Evolutionary conservation across 306 rosid species (phyloP).

Genomic region (Datisca glomerata): DNA sequence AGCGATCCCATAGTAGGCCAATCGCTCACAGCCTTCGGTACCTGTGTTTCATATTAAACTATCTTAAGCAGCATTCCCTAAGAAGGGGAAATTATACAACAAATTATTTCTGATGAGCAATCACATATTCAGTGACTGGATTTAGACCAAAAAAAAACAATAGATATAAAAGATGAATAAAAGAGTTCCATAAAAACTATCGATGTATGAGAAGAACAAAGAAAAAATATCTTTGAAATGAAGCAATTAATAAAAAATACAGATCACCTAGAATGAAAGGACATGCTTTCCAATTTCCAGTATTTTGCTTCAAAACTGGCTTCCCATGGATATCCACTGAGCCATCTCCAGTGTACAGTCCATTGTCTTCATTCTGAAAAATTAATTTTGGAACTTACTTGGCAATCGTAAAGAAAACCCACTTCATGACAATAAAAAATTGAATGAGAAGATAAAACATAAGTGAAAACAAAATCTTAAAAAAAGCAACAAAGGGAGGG

Average conservation of each 20-base stretch:
- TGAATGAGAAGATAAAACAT: too few species aligned
- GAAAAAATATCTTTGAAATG: neutral
- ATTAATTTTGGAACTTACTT: too few species aligned
- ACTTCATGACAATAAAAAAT: too few species aligned
- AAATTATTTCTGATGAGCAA: neutral
- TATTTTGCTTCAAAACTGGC: constrained; percentile 3
- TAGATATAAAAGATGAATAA: neutral
- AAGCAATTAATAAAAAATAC: too few species aligned
- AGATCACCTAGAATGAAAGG: constrained; percentile 9
- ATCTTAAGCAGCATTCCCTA: too few species aligned
- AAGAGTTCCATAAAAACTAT: neutral
- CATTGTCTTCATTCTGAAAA: constrained; percentile 5
- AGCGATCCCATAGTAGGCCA: constrained; percentile 14
- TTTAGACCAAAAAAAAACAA: neutral
- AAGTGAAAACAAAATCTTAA: too few species aligned
- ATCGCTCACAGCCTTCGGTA: constrained; percentile 10
- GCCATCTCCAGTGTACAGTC: constrained; percentile 12
- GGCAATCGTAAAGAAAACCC: too few species aligned
- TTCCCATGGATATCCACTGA: constrained; percentile 7
- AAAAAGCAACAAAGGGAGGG: too few species aligned
- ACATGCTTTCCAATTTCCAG: constrained; percentile 14
- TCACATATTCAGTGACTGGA: neutral
- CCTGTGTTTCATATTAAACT: too few species aligned
- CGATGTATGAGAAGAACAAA: too few species aligned
- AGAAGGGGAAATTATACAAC: neutral